Conservation (phyloP, 495 filamentous ascomycete species). For the Opeltia flavorubescens region DNA sequence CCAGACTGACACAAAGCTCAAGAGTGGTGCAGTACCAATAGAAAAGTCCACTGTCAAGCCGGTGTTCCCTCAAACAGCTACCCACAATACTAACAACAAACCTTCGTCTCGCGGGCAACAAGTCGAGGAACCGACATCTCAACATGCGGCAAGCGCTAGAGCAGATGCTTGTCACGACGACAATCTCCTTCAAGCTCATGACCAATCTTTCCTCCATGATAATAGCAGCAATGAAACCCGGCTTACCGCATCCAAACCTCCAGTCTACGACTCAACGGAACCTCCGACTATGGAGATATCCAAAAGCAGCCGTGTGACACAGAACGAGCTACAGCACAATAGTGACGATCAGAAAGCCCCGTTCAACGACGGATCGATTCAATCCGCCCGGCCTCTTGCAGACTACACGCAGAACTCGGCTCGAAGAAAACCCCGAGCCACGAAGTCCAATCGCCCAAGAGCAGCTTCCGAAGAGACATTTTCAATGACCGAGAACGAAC, state of each 20-base stretch:
- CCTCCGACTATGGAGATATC: background rate
- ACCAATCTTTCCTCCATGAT: conserved; percentile 37
- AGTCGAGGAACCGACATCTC: background rate
- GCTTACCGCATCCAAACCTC: background rate
- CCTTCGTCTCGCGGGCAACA: background rate
- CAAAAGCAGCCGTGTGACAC: background rate
- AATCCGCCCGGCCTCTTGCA: background rate
- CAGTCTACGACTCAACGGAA: background rate
- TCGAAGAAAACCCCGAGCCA: background rate
- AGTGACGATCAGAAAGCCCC: background rate
- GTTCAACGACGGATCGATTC: background rate
- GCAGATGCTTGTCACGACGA: background rate
- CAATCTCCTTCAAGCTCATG: conserved; percentile 8
- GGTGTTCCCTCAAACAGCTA: background rate
- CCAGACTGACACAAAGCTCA: conserved; percentile 10
- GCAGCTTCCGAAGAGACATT: background rate
- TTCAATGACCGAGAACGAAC: background rate
- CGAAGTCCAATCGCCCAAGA: background rate
- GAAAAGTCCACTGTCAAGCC: conserved; percentile 2
- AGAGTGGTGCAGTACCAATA: conserved; percentile 12
- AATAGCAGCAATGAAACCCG: conserved; percentile 34
- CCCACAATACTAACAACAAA: background rate
- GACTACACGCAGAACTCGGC: background rate
- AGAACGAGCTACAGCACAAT: background rate
- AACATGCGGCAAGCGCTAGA: background rate